Conservation (phyloP, 2,329 filamentous ascomycete species). For the Hypomyces perniciosus region DNA sequence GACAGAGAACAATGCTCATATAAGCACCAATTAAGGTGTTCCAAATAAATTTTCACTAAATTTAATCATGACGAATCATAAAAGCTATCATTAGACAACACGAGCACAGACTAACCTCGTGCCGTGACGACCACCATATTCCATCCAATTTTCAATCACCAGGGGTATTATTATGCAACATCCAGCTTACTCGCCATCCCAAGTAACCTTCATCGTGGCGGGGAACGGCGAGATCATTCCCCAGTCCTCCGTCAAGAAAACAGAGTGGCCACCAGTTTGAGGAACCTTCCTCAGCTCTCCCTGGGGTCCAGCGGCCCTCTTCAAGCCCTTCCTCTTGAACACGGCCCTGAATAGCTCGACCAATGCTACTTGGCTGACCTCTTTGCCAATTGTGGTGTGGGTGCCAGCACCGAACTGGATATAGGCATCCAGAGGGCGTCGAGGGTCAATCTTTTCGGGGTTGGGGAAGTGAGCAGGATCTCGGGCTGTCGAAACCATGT, state of each 20-base stretch:
- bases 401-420: slow-evolving; percentile 58
- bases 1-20: too few species aligned
- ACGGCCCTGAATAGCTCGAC: slow-evolving; percentile 63
- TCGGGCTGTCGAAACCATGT: slow-evolving; percentile 50
- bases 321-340: slow-evolving; percentile 54
- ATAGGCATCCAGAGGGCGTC: slow-evolving; percentile 58
- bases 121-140: too few species aligned
- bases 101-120: too few species aligned
- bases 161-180: too few species aligned
- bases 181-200: slow-evolving; percentile 32
- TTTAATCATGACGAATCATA: too few species aligned
- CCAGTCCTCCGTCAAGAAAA: slow-evolving; percentile 64
- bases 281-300: slow-evolving; percentile 62
- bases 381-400: slow-evolving; percentile 56
- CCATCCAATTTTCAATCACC: too few species aligned
- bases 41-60: too few species aligned
- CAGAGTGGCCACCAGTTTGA: slow-evolving; percentile 46
- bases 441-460: slow-evolving; percentile 54
- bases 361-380: slow-evolving; percentile 55
- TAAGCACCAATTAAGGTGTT: too few species aligned
- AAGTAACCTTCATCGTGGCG: slow-evolving; percentile 47
- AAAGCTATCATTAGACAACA: too few species aligned
- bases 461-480: slow-evolving; percentile 56
- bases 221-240: slow-evolving; percentile 44
- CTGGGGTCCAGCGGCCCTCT: slow-evolving; percentile 56